A percentile compares a stretch with the other conserved stretches of the same genome.
Evolutionary conservation across 768 basidiomycete species (phyloP).

Genomic region (Lactarius psammicola): DNA sequence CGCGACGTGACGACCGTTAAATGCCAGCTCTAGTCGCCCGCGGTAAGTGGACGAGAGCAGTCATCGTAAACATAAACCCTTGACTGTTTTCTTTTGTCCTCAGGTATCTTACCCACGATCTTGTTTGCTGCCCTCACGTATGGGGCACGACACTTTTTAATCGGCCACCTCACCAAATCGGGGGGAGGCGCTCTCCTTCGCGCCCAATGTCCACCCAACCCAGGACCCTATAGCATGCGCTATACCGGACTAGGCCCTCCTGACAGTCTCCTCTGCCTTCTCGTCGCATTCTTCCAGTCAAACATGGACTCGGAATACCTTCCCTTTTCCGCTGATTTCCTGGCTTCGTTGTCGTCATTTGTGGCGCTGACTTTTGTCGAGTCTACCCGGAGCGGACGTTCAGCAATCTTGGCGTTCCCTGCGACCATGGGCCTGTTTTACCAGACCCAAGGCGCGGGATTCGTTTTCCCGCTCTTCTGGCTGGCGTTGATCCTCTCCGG

Average conservation of each 20-base stretch:
- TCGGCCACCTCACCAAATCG: slow-evolving; percentile 22
- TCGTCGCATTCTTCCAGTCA: slow-evolving; percentile 27
- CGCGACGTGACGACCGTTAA: background rate
- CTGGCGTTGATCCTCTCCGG: slow-evolving; percentile 22
- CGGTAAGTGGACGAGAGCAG: slow-evolving; percentile 8
- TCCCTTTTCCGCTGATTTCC: slow-evolving; percentile 19
- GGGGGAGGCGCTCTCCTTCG: slow-evolving; percentile 8
- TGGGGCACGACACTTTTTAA: slow-evolving; percentile 16
- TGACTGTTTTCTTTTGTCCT: background rate
- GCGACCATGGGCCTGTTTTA: slow-evolving; percentile 12
- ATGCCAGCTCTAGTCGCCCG: slow-evolving; percentile 10
- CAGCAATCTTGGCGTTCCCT: slow-evolving; percentile 15
- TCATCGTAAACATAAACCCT: background rate
- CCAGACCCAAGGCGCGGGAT: slow-evolving; percentile 22
- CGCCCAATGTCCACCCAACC: slow-evolving; percentile 21
- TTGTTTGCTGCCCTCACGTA: slow-evolving; percentile 21
- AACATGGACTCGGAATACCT: slow-evolving; percentile 9
- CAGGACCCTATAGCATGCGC: slow-evolving; percentile 19
- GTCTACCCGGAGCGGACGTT: slow-evolving; percentile 18
- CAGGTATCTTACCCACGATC: slow-evolving; percentile 19
- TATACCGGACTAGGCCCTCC: slow-evolving; percentile 18
- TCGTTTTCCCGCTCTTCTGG: slow-evolving; percentile 25
- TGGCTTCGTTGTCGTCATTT: slow-evolving; percentile 10
- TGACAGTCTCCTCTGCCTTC: slow-evolving; percentile 16
- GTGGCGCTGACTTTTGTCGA: slow-evolving; percentile 27